Evolutionary conservation across 73 alveolate genomes (phyloP).

Genomic region (Uronychia binucleata): DNA sequence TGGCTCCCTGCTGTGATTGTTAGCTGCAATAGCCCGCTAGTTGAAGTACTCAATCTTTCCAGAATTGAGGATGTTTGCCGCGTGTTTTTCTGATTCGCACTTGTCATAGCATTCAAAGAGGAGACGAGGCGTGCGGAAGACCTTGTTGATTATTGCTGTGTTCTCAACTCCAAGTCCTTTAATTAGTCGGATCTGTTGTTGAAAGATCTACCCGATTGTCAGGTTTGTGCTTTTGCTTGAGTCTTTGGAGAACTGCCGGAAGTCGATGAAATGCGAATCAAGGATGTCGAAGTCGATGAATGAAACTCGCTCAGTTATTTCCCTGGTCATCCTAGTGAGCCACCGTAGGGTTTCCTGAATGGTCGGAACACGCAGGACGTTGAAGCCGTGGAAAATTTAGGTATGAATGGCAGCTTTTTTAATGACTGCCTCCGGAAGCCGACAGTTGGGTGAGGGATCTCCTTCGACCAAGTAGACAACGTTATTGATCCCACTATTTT

Average conservation of each 20-base stretch:
- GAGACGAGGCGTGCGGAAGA: conserved; percentile 76
- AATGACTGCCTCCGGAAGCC: conserved; percentile 37
- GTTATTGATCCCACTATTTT: conserved; percentile 74
- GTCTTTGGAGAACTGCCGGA: conserved; percentile 70
- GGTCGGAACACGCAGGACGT: conserved; percentile 33
- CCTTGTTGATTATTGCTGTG: conserved; percentile 68
- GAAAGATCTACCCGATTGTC: conserved; percentile 75
- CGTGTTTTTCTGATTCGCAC: conserved; percentile 63
- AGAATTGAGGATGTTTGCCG: conserved; percentile 23
- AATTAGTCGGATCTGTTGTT: conserved; percentile 78
- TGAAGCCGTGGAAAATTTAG: conserved; percentile 61
- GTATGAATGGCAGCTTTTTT: conserved; percentile 68
- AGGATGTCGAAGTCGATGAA: neutral
- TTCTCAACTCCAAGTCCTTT: conserved; percentile 86
- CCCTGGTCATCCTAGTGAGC: conserved; percentile 66
- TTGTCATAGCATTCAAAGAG: conserved; percentile 66
- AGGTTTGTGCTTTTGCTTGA: conserved; percentile 77
- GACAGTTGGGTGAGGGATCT: conserved; percentile 28
- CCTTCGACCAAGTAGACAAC: conserved; percentile 93
- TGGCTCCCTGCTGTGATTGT: neutral
- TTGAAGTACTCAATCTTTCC: conserved; percentile 36
- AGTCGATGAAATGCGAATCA: conserved; percentile 50
- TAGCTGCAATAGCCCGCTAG: neutral
- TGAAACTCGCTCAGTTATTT: conserved; percentile 39
- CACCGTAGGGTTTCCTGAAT: conserved; percentile 62